These are phyloP conservation scores for Pythium coloratum DNA, from an alignment of 352 stramenopile genomes.

Conservation along the genomic window DNA sequence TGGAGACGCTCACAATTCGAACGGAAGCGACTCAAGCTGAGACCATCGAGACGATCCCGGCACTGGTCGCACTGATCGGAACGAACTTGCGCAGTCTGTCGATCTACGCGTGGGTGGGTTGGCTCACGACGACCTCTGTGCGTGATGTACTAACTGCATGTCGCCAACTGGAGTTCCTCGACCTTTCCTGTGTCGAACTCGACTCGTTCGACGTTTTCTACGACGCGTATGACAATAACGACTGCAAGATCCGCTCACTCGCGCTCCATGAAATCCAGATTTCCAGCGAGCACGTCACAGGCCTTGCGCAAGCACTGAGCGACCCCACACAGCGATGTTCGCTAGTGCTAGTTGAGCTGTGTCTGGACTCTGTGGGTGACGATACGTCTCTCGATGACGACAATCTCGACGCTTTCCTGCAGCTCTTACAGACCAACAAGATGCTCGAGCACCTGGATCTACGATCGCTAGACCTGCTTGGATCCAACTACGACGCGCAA, in stretches of 20 bases:
- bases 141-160: neutral
- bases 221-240: conserved; percentile 13
- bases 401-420: conserved; percentile 14
- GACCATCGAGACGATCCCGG: conserved; percentile 5
- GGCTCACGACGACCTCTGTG: neutral
- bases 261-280: conserved; percentile 15
- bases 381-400: conserved; percentile 3
- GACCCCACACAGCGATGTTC: neutral
- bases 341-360: conserved; percentile 5
- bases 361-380: conserved; percentile 7
- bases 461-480: neutral
- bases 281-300: conserved; percentile 1
- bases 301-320: conserved; percentile 6
- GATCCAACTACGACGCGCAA: neutral
- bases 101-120: conserved; percentile 12
- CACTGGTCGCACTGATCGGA: neutral
- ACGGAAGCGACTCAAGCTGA: neutral
- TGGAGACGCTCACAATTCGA: conserved; percentile 5
- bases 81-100: conserved; percentile 1
- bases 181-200: conserved; percentile 16
- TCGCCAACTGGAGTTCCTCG: conserved; percentile 7
- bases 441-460: conserved; percentile 16
- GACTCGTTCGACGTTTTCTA: conserved; percentile 23
- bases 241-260: conserved; percentile 14
- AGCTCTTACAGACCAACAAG: neutral